Percentiles rank a stretch among this genome's conserved stretches.
Evolutionary conservation across 805 yeast genomes (phyloP).

Genomic region (Priceomyces haplophilus): DNA sequence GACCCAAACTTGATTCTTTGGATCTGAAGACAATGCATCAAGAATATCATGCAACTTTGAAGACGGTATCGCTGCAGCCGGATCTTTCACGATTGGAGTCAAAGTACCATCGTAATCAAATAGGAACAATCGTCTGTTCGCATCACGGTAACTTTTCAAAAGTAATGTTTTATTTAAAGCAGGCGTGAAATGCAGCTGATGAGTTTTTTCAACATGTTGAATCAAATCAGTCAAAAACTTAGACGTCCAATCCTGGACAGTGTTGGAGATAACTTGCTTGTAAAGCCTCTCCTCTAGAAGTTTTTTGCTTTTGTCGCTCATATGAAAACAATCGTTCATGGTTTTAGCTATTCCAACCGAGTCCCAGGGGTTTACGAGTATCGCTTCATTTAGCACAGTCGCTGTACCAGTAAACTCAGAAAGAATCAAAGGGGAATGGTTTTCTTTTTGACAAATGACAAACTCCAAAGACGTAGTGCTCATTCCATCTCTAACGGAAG

Average conservation of each 20-base stretch:
- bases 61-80: constrained; percentile 97
- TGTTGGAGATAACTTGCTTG: constrained; percentile 60
- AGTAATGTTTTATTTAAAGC: constrained; percentile 72
- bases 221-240: constrained; percentile 53
- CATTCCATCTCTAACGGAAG: constrained; percentile 94
- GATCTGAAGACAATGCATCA: constrained; percentile 63
- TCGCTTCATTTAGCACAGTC: constrained; percentile 64
- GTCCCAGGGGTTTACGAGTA: constrained; percentile 96
- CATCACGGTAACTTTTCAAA: constrained; percentile 53
- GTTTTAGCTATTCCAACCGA: constrained; percentile 87
- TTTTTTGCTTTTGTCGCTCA: constrained; percentile 47
- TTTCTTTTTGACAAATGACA: constrained; percentile 78
- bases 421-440: constrained; percentile 72
- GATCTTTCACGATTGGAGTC: constrained; percentile 94
- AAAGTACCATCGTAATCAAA: constrained; percentile 98
- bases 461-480: constrained; percentile 92
- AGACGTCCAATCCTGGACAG: constrained; percentile 79
- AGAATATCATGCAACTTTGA: constrained; percentile 61
- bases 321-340: constrained; percentile 62
- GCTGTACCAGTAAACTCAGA: constrained; percentile 94
- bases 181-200: constrained; percentile 56
- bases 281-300: constrained; percentile 54
- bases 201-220: constrained; percentile 35
- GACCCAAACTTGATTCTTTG: constrained; percentile 86
- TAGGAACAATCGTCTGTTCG: constrained; percentile 71